Percentiles rank a stretch among this genome's conserved stretches.
Conservation (phyloP, 2,329 filamentous ascomycete species). For the Aspergillus luchuensis region DNA sequence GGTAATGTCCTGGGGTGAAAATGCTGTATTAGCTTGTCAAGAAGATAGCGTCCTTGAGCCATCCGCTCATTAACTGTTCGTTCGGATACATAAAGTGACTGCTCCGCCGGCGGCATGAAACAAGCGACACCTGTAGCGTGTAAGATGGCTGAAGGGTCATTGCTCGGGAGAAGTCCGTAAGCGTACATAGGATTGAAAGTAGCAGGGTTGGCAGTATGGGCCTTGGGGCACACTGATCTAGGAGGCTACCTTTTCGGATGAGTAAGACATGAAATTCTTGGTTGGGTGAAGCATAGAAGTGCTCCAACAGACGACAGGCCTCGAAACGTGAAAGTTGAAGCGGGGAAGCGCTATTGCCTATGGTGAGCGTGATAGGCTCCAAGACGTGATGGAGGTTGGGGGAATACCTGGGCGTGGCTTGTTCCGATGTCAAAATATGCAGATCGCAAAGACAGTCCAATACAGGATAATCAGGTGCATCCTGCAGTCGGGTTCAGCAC, state of each 20-base stretch:
- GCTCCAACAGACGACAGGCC: slow-evolving; percentile 1
- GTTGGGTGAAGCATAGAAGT: slow-evolving; percentile 1
- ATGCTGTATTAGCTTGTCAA: background rate
- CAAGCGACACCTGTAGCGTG: background rate
- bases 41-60: background rate
- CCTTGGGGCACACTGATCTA: background rate
- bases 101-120: slow-evolving; percentile 1
- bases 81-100: background rate
- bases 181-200: slow-evolving; percentile 2
- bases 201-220: background rate
- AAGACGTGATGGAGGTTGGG: no score
- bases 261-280: background rate
- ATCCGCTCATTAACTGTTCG: background rate
- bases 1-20: slow-evolving; percentile 4
- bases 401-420: background rate
- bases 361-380: background rate
- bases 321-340: background rate
- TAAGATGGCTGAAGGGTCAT: background rate
- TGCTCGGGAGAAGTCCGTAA: background rate
- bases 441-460: background rate
- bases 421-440: background rate
- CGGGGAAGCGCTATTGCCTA: background rate
- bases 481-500: background rate
- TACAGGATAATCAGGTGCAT: slow-evolving; percentile 4
- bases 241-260: background rate